Percentiles rank a stretch among this genome's conserved stretches.
These are phyloP conservation scores for Ceratocystis papillata DNA, from an alignment of 2,329 filamentous ascomycete species.

Conservation along the genomic window DNA sequence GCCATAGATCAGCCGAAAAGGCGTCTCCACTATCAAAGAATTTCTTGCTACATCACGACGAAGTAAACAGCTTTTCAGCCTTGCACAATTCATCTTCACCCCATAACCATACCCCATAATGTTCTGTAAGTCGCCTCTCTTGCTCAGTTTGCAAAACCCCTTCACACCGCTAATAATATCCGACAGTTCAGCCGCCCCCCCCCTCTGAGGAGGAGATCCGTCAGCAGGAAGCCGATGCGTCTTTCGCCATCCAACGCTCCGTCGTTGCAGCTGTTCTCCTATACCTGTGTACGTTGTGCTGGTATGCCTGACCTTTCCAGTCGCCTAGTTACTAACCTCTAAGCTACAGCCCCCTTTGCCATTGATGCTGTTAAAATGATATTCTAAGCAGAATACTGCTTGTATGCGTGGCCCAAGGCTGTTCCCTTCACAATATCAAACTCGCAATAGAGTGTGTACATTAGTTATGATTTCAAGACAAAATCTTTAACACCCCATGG, in stretches of 20 bases:
- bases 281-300: constrained; percentile 57
- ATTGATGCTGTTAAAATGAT: constrained; percentile 42
- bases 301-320: background rate
- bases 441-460: constrained; percentile 18
- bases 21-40: constrained; percentile 4
- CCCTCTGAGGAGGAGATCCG: constrained; percentile 60
- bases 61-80: background rate
- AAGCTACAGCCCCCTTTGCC: constrained; percentile 45
- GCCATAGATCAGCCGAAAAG: background rate
- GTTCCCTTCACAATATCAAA: constrained; percentile 15
- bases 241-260: constrained; percentile 56
- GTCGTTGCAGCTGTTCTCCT: constrained; percentile 55
- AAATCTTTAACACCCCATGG: background rate
- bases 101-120: constrained; percentile 13
- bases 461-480: constrained; percentile 17
- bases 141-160: background rate
- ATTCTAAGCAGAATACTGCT: constrained; percentile 30
- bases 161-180: background rate
- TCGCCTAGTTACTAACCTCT: background rate
- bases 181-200: constrained; percentile 54
- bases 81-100: background rate
- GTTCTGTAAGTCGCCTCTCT: constrained; percentile 16
- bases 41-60: background rate
- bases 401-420: background rate
- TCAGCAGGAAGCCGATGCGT: constrained; percentile 56